Conservation (phyloP, 768 basidiomycete species). For the Tephrocybe sp. region DNA sequence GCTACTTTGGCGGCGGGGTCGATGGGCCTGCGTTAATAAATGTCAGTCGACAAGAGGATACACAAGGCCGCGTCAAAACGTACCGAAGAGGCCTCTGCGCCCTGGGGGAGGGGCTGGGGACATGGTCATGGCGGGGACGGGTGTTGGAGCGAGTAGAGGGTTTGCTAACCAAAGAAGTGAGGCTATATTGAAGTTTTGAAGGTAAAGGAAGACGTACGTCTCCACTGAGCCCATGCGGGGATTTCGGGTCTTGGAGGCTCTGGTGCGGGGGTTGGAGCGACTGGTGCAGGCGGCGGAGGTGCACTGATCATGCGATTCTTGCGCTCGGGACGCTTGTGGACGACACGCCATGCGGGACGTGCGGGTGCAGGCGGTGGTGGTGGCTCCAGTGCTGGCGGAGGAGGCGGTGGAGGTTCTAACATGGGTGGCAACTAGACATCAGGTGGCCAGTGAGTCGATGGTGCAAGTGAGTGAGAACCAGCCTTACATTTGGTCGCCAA, state of each 20-base stretch:
- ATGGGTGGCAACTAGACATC: background rate
- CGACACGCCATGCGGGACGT: constrained; percentile 75
- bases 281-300: constrained; percentile 21
- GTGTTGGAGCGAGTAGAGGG: constrained; percentile 55
- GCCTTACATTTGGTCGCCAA: constrained; percentile 63
- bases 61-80: background rate
- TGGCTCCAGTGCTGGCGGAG: constrained; percentile 14
- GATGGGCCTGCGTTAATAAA: background rate
- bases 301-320: constrained; percentile 20
- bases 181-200: no score
- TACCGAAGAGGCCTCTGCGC: constrained; percentile 70
- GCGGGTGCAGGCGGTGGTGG: constrained; percentile 50
- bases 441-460: background rate
- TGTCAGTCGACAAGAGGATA: background rate
- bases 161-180: constrained; percentile 47
- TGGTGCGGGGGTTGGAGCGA: constrained; percentile 38
- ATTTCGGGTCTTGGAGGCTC: constrained; percentile 51
- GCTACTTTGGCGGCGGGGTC: constrained; percentile 7
- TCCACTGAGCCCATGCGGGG: constrained; percentile 87
- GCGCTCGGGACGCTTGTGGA: constrained; percentile 62
- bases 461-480: background rate
- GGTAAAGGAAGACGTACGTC: constrained; percentile 50
- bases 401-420: constrained; percentile 34
- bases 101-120: constrained; percentile 45
- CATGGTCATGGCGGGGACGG: constrained; percentile 32